Percentiles rank a stretch among this genome's conserved stretches.
phyloP scores from a whole-genome alignment of 2,329 filamentous ascomycete genomes.

The Graphilbum sp. region DNA sequence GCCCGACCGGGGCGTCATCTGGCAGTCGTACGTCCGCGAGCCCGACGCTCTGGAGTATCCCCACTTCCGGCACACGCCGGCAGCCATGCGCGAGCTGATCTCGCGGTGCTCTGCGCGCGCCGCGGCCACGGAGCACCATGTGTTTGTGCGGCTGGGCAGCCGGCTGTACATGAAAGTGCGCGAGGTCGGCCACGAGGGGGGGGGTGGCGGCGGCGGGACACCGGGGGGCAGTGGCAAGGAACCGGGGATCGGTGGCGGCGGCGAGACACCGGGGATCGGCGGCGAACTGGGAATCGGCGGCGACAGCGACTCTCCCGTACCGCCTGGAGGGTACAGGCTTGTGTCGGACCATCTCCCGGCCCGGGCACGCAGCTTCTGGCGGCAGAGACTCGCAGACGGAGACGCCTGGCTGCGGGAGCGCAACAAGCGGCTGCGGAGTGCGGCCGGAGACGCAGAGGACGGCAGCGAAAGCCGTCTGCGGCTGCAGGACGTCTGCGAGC shows the following conservation, averaged over 20 bases:
- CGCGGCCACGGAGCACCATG: constrained; percentile 4
- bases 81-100: constrained; percentile 6
- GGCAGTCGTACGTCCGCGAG: constrained; percentile 42
- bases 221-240: no score
- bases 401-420: constrained; percentile 2
- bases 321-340: not conserved
- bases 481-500: not conserved
- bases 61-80: constrained; percentile 18
- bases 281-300: no score
- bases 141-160: constrained; percentile 6
- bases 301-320: no score
- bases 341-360: constrained; percentile 2
- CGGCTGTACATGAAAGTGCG: constrained; percentile 8
- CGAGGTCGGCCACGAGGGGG: not conserved
- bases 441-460: not conserved
- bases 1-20: constrained; percentile 37
- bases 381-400: constrained; percentile 1
- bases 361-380: constrained; percentile 2
- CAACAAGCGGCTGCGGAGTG: not conserved
- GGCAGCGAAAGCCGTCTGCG: not conserved
- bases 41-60: constrained; percentile 39
- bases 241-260: no score
- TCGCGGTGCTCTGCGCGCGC: constrained; percentile 5
- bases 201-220: no score
- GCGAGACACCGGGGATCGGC: no score